Percentiles rank a stretch among this genome's conserved stretches.
These are phyloP conservation scores for Lophiotrema nucula DNA, from an alignment of 495 filamentous ascomycete genomes.

Conservation along the genomic window DNA sequence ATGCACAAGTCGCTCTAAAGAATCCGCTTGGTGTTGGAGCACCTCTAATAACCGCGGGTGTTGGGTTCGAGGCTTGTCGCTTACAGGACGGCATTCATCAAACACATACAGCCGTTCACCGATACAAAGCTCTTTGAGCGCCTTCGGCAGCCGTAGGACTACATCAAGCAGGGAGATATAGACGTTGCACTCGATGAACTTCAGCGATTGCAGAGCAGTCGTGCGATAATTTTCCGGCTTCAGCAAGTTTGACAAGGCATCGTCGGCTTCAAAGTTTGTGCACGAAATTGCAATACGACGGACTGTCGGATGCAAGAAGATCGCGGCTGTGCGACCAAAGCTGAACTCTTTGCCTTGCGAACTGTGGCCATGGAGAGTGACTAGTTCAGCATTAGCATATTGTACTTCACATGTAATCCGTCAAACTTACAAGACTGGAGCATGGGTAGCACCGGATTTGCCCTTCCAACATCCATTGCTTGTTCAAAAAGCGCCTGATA, in stretches of 20 bases:
- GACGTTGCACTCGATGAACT: slow-evolving; percentile 32
- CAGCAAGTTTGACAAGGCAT: background rate
- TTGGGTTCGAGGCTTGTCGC: slow-evolving; percentile 1
- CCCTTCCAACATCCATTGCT: background rate
- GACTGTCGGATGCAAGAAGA: slow-evolving; percentile 33
- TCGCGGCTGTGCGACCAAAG: slow-evolving; percentile 15
- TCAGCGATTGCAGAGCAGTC: slow-evolving; percentile 19
- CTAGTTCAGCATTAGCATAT: background rate
- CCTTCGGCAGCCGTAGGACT: slow-evolving; percentile 19
- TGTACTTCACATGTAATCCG: background rate
- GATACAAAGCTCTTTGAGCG: slow-evolving; percentile 23
- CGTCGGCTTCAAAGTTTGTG: slow-evolving; percentile 14
- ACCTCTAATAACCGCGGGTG: slow-evolving; percentile 15
- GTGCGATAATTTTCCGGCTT: slow-evolving; percentile 5
- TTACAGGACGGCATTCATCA: slow-evolving; percentile 1
- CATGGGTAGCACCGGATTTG: background rate
- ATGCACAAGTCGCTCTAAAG: slow-evolving; percentile 20
- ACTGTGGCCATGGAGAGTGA: slow-evolving; percentile 25
- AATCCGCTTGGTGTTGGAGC: slow-evolving; percentile 20
- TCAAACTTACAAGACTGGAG: slow-evolving; percentile 28
- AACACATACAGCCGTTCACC: slow-evolving; percentile 25
- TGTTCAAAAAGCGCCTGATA: slow-evolving; percentile 15
- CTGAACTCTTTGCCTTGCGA: background rate
- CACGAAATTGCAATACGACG: slow-evolving; percentile 25
- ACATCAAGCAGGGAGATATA: slow-evolving; percentile 14